A percentile compares a stretch with the other conserved stretches of the same genome.
Evolutionary conservation across 306 rosid genomes (phyloP).

Genomic region (Cajanus cajan): DNA sequence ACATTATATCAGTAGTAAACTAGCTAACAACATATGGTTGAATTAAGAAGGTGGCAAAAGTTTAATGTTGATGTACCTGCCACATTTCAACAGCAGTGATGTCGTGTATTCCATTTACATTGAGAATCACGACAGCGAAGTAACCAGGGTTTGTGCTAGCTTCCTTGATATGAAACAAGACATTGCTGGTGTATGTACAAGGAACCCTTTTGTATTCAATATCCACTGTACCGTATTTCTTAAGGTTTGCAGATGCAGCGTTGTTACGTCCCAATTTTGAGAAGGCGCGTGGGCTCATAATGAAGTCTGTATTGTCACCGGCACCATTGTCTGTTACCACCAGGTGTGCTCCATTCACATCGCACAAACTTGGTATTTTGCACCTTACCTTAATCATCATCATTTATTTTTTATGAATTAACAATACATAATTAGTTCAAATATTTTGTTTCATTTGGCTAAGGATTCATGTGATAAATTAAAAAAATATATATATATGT

Average conservation of each 20-base stretch:
- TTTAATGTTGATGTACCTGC: not conserved
- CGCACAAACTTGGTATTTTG: constrained; percentile 14
- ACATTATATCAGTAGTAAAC: no score
- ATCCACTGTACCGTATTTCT: constrained; percentile 9
- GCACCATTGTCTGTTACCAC: constrained; percentile 40
- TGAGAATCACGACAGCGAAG: constrained; percentile 43
- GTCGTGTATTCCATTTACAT: constrained; percentile 54
- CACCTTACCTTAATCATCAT: constrained; percentile 39
- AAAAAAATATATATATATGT: no score
- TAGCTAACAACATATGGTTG: no score
- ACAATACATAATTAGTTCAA: not conserved
- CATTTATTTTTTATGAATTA: not conserved
- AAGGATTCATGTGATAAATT: not conserved
- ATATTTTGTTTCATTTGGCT: not conserved
- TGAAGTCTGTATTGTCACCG: constrained; percentile 44
- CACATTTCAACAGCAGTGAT: constrained; percentile 50
- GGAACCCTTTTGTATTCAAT: constrained; percentile 39
- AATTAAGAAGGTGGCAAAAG: no score
- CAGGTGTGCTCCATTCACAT: constrained; percentile 28
- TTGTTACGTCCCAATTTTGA: constrained; percentile 8
- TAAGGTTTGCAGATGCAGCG: not conserved
- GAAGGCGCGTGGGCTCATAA: constrained; percentile 39
- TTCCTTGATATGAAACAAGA: constrained; percentile 49
- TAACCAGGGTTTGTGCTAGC: constrained; percentile 57
- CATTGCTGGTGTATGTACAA: constrained; percentile 45